Base-by-base conservation (phyloP, 805 yeast species). In the Yarrowia sp. region DNA sequence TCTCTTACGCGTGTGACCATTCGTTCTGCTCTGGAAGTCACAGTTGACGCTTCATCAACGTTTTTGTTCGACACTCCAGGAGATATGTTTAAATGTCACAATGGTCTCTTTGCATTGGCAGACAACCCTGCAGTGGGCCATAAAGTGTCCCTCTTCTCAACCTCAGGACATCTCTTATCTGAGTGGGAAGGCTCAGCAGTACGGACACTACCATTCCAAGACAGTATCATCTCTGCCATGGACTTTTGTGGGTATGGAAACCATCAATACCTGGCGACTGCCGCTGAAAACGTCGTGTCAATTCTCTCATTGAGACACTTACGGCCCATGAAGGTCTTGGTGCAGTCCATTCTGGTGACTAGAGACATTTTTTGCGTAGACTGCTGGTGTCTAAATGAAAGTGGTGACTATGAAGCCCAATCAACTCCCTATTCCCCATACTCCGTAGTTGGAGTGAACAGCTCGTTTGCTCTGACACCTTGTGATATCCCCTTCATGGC, bases 131-230 rank as follows among this genome's bases (percentile, higher is more conserved):
- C 63, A 1, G 30, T 58, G 21, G 63, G 63, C n/a, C 63, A 41
- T 21, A 41, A 58, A 14, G 49, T 58, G 17, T 30, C 51, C 4
- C 17, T 58, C 6, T 58, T 36, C 17, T 58, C 63, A 7, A 41
- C 51, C 11, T 41, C 49, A 0, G 63, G 63, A 11, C 51, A 41
- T 14, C 22, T 58, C 6, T 10, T 58, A 9, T 41, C 38, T 6
- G 63, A 41, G n/a, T 58, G 63, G 63, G 51, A 58, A 17, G 63
- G 63, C 22, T 33, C 63, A 2, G 49, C 51, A 2, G 51, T 58
- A 4, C 14, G 30, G 7, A 43, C 63, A 2, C 32, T 41, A 4
- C 51, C 51, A 8, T 41, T 41, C 14, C 40, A 58, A 28, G 49
- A 41, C 10, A 41, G 51, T 16, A 41, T 43, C 3, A 22, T 58